Conservation (phyloP, 208 protist species). For the Trypanosoma theileri region DNA sequence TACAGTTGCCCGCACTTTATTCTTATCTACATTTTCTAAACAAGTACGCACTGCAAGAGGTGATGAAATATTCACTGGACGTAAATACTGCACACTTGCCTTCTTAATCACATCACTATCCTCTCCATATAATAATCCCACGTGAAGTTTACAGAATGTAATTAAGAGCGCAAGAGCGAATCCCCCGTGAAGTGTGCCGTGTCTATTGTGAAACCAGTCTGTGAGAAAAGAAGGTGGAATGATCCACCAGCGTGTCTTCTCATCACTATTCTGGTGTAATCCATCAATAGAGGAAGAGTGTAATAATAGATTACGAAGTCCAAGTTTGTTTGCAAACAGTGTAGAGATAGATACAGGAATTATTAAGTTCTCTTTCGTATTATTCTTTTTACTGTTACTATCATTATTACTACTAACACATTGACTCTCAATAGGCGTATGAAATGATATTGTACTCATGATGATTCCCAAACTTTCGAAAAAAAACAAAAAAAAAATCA, state of each 20-base stretch:
- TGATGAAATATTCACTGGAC: conserved; percentile 5
- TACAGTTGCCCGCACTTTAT: conserved; percentile 3
- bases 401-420: too few relatives aligned
- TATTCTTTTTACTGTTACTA: too few relatives aligned
- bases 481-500: too few relatives aligned
- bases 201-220: conserved; percentile 28
- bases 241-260: conserved; percentile 6
- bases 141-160: conserved; percentile 21
- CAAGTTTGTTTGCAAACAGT: neutral
- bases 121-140: neutral
- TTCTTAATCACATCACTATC: neutral
- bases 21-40: neutral
- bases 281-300: neutral
- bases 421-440: too few relatives aligned
- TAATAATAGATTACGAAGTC: neutral
- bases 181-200: conserved; percentile 33
- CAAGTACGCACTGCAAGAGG: conserved; percentile 2
- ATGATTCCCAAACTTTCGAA: too few relatives aligned
- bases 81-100: conserved; percentile 11
- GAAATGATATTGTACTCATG: too few relatives aligned
- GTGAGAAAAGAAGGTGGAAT: conserved; percentile 10
- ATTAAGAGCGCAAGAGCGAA: conserved; percentile 23
- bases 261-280: neutral
- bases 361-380: too few relatives aligned
- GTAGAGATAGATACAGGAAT: neutral